A percentile compares a stretch with the other conserved stretches of the same genome.
Evolutionary conservation across 2,329 filamentous ascomycete genomes (phyloP).

Genomic region (Clarireedia homoeocarpa): DNA sequence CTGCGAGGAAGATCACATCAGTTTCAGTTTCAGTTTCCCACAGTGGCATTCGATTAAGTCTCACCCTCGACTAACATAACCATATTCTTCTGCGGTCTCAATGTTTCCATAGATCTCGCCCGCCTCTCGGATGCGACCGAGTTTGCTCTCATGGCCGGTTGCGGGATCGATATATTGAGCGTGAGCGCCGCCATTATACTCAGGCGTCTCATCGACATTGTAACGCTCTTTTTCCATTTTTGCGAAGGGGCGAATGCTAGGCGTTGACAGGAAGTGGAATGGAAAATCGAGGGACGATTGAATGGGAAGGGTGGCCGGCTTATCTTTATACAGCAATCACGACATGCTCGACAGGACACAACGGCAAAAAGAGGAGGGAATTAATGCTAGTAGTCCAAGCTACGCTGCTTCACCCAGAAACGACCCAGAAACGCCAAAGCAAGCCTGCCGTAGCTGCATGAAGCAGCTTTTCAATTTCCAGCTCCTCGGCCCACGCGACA

Average conservation of each 20-base stretch:
- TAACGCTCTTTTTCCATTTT: slow-evolving; percentile 24
- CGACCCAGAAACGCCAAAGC: background rate
- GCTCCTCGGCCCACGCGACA: slow-evolving; percentile 6
- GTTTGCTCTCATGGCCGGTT: slow-evolving; percentile 24
- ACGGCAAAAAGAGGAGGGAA: background rate
- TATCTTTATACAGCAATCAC: background rate
- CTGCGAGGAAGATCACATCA: slow-evolving; percentile 9
- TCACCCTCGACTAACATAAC: slow-evolving; percentile 42
- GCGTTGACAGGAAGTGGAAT: background rate
- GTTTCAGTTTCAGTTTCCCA: background rate
- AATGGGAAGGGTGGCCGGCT: background rate
- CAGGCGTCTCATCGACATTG: slow-evolving; percentile 17
- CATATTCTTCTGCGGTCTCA: slow-evolving; percentile 41
- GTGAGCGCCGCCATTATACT: slow-evolving; percentile 13
- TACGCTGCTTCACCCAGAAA: background rate
- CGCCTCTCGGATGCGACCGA: slow-evolving; percentile 36
- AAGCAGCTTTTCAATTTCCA: slow-evolving; percentile 3
- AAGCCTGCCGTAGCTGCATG: slow-evolving; percentile 3
- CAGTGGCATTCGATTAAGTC: slow-evolving; percentile 10
- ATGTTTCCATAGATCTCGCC: slow-evolving; percentile 44
- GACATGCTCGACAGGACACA: background rate
- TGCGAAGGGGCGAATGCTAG: background rate
- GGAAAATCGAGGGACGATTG: background rate
- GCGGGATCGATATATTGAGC: slow-evolving; percentile 18
- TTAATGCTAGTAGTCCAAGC: background rate